Evolutionary conservation across 2,329 filamentous ascomycete species (phyloP), one percentile per base, ranked within the genome.

Genomic region (Cryphonectria parasitica): DNA sequence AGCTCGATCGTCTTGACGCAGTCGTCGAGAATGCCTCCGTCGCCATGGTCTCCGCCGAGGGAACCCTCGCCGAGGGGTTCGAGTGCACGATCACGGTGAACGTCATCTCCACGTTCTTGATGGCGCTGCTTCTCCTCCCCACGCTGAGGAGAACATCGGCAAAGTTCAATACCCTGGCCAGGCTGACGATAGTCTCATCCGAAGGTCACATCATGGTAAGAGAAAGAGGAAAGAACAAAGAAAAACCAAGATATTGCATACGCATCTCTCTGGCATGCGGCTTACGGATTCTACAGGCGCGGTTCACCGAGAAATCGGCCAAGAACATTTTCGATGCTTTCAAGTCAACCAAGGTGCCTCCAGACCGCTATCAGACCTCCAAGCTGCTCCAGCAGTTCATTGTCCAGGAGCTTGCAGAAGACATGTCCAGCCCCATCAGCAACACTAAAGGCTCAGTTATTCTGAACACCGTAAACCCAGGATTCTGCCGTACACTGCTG

Each of bases 1-100:
- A 72, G 60, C 74, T 85, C 41, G 78, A 80, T 4, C 76, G 84
- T 13, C 74, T 86, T 25, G 84, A 86, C 69, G 77, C 79, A 2
- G 72, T 86, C 0, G 70, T 86, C 10, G 77, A 80, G 64, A 86
- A 85, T 66, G 84, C 84, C 1, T 79, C 77, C 25, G 67, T 83
- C 1, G 74, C 76, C 10, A 72, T 71, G 31, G 71, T 69, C 8
- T 25, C 54, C 4, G 69, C 66, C 34, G 69, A 74, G 19, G 69
- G 60, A 3, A 17, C 5, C 1, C 66, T 77, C 56, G 72, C 76
- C 28, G 82, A 83, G 69, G 84, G 82, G 2, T 78, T 81, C 67
- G 84, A 86, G 75, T 74, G 74, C 19, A 81, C 77, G 39, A 75
- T 86, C 64, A 82, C 81, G 3, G 80, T 86, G 62, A 87, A 87